phyloP scores from a whole-genome alignment of 176 grass and related monocot species.

The Eleusine indica region DNA sequence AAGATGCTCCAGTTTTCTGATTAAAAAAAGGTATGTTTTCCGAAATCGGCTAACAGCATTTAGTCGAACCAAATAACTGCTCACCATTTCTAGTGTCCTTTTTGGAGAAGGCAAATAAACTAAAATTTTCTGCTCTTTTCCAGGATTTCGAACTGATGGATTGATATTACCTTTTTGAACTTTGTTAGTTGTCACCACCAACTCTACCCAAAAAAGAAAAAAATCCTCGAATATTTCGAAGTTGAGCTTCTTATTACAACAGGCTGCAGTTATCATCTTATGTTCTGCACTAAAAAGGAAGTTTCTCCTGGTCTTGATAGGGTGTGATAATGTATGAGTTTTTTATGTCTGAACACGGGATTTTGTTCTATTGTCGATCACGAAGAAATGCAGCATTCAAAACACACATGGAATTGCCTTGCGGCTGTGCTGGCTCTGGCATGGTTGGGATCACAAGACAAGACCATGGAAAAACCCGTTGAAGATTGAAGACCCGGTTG shows the following conservation, averaged over 20 bases:
- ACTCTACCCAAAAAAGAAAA: background rate
- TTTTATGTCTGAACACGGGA: background rate
- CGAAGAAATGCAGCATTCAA: background rate
- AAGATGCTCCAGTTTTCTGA: background rate
- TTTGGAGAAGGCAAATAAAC: background rate
- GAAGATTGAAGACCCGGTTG: too few relatives aligned
- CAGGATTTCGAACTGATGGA: background rate
- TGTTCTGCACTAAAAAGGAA: too few relatives aligned
- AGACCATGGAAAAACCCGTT: too few relatives aligned
- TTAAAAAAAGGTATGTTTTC: conserved; percentile 2
- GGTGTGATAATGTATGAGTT: background rate
- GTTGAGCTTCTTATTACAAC: too few relatives aligned
- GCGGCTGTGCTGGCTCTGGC: too few relatives aligned
- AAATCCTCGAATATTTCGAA: too few relatives aligned
- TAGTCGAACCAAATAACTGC: background rate
- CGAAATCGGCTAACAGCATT: background rate
- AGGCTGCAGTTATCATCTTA: too few relatives aligned
- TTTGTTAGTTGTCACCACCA: background rate
- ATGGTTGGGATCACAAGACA: too few relatives aligned
- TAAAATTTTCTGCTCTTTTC: background rate
- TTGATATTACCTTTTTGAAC: background rate
- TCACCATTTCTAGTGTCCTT: background rate
- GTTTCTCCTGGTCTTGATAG: background rate
- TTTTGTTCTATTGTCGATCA: background rate
- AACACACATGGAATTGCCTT: background rate